Percentiles rank a stretch among this genome's conserved stretches.
Conservation (phyloP, 2,329 filamentous ascomycete species). For the Scopulariopsis brevicaulis region DNA sequence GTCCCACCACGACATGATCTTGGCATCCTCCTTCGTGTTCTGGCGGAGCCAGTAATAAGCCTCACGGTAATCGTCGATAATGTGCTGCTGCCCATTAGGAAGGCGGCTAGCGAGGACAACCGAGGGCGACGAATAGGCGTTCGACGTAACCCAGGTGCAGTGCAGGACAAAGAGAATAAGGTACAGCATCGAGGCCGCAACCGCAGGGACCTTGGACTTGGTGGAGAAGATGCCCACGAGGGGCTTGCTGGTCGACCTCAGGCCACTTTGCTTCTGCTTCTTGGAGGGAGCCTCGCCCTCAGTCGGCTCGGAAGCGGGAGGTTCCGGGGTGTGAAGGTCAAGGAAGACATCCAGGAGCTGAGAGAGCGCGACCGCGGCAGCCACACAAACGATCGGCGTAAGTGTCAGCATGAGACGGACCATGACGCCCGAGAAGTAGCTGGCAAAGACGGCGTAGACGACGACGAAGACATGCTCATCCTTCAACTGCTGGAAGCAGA, state of each 20-base stretch:
- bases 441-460: constrained; percentile 91
- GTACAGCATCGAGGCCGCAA: constrained; percentile 63
- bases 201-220: constrained; percentile 69
- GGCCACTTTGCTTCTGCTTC: constrained; percentile 40
- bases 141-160: constrained; percentile 99
- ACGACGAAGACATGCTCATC: constrained; percentile 98
- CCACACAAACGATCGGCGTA: constrained; percentile 91
- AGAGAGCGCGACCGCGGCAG: constrained; percentile 80
- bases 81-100: constrained; percentile 92
- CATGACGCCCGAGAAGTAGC: constrained; percentile 99
- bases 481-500: constrained; percentile 87
- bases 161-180: constrained; percentile 90
- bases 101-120: constrained; percentile 87
- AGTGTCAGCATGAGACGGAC: constrained; percentile 96
- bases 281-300: constrained; percentile 41
- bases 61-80: constrained; percentile 98
- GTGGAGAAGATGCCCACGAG: constrained; percentile 73
- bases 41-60: constrained; percentile 99
- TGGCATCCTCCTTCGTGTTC: constrained; percentile 89
- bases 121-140: constrained; percentile 95
- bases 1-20: constrained; percentile 99
- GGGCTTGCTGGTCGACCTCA: constrained; percentile 62
- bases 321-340: constrained; percentile 40
- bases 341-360: constrained; percentile 83
- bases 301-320: constrained; percentile 25